Evolutionary conservation across 306 rosid species (phyloP), one percentile per base, ranked within the genome.

Genomic region (Rosa lucieae): DNA sequence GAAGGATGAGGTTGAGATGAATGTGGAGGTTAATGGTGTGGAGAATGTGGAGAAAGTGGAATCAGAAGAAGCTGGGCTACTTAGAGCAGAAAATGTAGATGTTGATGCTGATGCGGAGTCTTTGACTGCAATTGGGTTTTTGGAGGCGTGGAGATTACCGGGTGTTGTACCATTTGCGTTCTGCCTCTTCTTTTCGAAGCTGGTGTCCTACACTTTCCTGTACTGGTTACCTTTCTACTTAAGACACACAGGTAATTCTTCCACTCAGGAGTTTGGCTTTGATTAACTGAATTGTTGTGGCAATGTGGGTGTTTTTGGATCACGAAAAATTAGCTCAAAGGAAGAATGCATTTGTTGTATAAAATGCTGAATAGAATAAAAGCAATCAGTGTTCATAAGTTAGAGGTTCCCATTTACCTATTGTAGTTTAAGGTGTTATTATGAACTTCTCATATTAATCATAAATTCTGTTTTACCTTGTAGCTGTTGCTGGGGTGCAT

Each of bases 181-280:
- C 79, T 94, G 98, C 75, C 97, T 94, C 62, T 94, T 92, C 87
- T 92, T 94, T 88, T 94, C 98, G 2, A 94, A 94, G 94, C 86
- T 94, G n/a, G 98, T 94, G 76, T 95, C 96, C 74, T 94, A 92
- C 88, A 92, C 97, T 76, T 94, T 92, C 78, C 86, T 92, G 42
- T 92, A 94, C 77, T 94, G 98, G 98, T 56, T 94, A 84, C 98
- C 98, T 79, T 94, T 90, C 86, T 94, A 94, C 90, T 85, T 89
- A 65, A 89, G 92, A 81, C 88, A 90, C 89, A 94, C 97, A 78
- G 92, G 90, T 89, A 82, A 44, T 71, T 55, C 39, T 35, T 61
- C 7, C 2, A 10, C 6, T 62, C 18, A 7, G 14, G 14, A 48
- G 15, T 37, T 35, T 17, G 10, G 23, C 10, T 74, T 59, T 29